Base-by-base conservation (phyloP, 257 asterid genomes). In the Cordia subcordata region DNA sequence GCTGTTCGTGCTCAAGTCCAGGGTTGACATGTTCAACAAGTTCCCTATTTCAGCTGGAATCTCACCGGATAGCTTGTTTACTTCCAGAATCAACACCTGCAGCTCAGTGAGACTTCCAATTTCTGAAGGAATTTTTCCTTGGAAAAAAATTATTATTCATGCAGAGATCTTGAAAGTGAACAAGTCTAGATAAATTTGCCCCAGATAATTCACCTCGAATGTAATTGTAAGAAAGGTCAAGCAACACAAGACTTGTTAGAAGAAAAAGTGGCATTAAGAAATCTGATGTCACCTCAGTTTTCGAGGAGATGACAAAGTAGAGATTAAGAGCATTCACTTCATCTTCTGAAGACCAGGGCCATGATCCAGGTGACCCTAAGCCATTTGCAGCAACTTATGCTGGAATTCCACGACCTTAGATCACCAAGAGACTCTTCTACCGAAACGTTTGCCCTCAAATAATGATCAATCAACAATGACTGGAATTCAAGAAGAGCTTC, bases 11-110 rank as follows among this genome's bases (percentile, higher is more conserved):
- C 47, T 62, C 14, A 49, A 73, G 68, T 13, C 69, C 49, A 22
- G 50, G 47, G 33, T 57, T 13, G 50, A 59, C 61, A 74, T n/a
- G n/a, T 18, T 60, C 57, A 3, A 61, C 50, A 19, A 74, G 72
- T 68, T 60, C 16, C 75, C 72, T 22, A 73, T 68, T 65, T 68
- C 75, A 14, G 19, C 45, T 3, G 79, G 75, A 50, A 74, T 61
- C 13, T 61, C 57, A 21, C 75, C 72, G 21, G 61, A n/a, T n/a
- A n/a, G n/a, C n/a, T n/a, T n/a, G n/a, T n/a, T n/a, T n/a, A n/a
- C n/a, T n/a, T n/a, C n/a, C n/a, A n/a, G n/a, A n/a, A n/a, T n/a
- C n/a, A n/a, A n/a, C n/a, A n/a, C n/a, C n/a, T n/a, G n/a, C n/a
- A n/a, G n/a, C n/a, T n/a, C n/a, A n/a, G n/a, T n/a, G n/a, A n/a